These are phyloP conservation scores for Arachis stenosperma DNA, from an alignment of 306 rosid species.

Conservation along the genomic window DNA sequence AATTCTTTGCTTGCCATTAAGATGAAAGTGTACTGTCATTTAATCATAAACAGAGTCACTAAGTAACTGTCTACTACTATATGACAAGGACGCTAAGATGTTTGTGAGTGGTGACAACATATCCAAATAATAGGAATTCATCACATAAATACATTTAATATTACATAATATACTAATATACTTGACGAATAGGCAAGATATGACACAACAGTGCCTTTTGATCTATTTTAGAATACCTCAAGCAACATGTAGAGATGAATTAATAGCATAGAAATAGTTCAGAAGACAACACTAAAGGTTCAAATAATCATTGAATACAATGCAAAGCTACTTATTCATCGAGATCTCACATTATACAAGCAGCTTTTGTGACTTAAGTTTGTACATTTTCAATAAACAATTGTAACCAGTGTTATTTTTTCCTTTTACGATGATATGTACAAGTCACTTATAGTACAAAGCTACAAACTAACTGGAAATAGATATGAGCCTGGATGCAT, in stretches of 20 bases:
- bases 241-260: constrained; percentile 4
- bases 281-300: neutral
- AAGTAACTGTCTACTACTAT: constrained; percentile 25
- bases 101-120: constrained; percentile 2
- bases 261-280: constrained; percentile 1
- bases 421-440: neutral
- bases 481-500: constrained; percentile 20
- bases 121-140: constrained; percentile 1
- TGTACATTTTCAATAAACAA: constrained; percentile 19
- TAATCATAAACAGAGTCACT: constrained; percentile 45
- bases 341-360: constrained; percentile 16
- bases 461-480: constrained; percentile 23
- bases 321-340: constrained; percentile 1
- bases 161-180: neutral
- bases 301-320: constrained; percentile 4
- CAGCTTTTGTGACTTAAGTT: constrained; percentile 10
- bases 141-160: neutral
- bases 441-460: constrained; percentile 15
- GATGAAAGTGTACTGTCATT: constrained; percentile 88
- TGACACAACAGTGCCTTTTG: neutral
- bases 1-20: constrained; percentile 86
- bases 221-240: neutral
- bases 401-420: constrained; percentile 4
- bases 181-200: neutral
- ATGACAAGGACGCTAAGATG: constrained; percentile 19